phyloP scores from a whole-genome alignment of 1,284 basidiomycete species.

The Leucoagaricus sp. region DNA sequence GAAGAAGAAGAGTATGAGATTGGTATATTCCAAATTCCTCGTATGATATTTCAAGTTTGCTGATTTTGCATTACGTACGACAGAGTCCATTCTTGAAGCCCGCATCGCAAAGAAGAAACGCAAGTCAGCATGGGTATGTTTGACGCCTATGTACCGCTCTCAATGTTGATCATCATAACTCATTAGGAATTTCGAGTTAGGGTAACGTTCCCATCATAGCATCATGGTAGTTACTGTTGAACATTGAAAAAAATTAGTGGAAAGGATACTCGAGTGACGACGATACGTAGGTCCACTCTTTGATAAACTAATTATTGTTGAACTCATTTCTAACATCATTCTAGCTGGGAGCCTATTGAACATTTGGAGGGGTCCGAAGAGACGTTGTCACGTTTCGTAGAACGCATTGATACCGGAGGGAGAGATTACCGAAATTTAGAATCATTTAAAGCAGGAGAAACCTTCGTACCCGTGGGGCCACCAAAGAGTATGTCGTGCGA shows the following conservation, averaged over 20 bases:
- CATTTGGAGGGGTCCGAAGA: slow-evolving; percentile 64
- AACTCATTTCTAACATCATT: neutral
- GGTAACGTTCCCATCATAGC: slow-evolving; percentile 40
- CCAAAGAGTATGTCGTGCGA: slow-evolving; percentile 27
- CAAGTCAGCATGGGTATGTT: slow-evolving; percentile 38
- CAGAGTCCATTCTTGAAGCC: slow-evolving; percentile 58
- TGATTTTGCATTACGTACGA: neutral
- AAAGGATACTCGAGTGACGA: slow-evolving; percentile 61
- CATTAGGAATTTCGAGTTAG: slow-evolving; percentile 62
- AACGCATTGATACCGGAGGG: slow-evolving; percentile 47
- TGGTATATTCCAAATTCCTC: slow-evolving; percentile 44
- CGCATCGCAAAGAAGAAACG: slow-evolving; percentile 45
- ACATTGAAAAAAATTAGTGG: slow-evolving; percentile 65
- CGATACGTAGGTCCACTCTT: slow-evolving; percentile 57
- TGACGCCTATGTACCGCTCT: neutral
- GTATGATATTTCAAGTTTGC: slow-evolving; percentile 4
- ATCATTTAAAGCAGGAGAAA: slow-evolving; percentile 56
- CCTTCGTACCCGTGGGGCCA: slow-evolving; percentile 54
- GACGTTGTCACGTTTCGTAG: slow-evolving; percentile 62
- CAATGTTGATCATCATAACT: slow-evolving; percentile 1
- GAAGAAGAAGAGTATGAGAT: slow-evolving; percentile 68
- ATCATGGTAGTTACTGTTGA: too few relatives aligned
- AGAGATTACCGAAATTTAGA: slow-evolving; percentile 51
- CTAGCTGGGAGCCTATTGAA: slow-evolving; percentile 68
- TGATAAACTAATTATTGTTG: neutral